Evolutionary conservation across 2,329 filamentous ascomycete species (phyloP).

Genomic region (Hypoxylon rubiginosum): DNA sequence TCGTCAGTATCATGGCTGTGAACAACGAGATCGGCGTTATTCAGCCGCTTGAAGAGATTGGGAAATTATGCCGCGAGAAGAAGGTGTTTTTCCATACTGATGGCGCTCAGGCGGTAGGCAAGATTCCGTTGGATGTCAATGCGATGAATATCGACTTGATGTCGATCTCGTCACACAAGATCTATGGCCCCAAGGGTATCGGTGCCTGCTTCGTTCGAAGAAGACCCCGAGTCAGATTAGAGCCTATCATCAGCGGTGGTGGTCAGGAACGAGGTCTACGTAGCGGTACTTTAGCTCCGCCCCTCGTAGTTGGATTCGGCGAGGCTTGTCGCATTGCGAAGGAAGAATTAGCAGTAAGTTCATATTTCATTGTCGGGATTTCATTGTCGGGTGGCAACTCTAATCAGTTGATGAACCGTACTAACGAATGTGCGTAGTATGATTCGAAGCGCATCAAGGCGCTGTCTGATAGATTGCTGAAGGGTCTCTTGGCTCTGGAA

Average conservation of each 20-base stretch:
- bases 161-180: constrained; percentile 99
- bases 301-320: constrained; percentile 91
- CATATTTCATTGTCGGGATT: constrained; percentile 37
- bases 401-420: constrained; percentile 79
- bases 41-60: constrained; percentile 93
- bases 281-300: constrained; percentile 92
- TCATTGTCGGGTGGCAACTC: constrained; percentile 35
- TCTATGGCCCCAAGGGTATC: constrained; percentile 97
- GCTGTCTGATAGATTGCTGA: constrained; percentile 85
- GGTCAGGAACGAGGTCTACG: constrained; percentile 95
- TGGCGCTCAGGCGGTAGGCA: constrained; percentile 96
- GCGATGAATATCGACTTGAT: constrained; percentile 98
- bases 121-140: constrained; percentile 96
- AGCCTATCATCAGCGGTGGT: constrained; percentile 95
- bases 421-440: constrained; percentile 71
- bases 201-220: constrained; percentile 96
- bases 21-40: constrained; percentile 99
- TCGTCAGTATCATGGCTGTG: constrained; percentile 98
- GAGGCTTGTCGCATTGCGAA: constrained; percentile 94
- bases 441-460: constrained; percentile 86
- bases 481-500: constrained; percentile 88
- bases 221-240: constrained; percentile 91
- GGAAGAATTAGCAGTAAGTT: constrained; percentile 88
- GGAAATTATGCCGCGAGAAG: constrained; percentile 87
- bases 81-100: constrained; percentile 99